Evolutionary conservation across 1,284 basidiomycete genomes (phyloP).

Genomic region (Testicularia cyperi): DNA sequence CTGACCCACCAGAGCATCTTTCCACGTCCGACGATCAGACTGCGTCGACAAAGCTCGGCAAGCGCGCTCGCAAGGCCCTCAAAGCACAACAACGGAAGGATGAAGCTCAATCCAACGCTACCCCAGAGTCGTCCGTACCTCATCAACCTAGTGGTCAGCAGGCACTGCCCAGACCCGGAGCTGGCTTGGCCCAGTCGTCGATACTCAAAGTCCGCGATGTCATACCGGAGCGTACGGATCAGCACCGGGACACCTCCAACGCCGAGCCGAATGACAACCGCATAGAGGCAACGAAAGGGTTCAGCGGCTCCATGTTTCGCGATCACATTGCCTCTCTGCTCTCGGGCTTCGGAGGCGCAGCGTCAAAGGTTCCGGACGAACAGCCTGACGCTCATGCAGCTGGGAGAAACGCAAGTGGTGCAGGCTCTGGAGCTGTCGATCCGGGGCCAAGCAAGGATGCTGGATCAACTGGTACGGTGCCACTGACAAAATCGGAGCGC

Average conservation of each 20-base stretch:
- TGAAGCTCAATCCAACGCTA: background rate
- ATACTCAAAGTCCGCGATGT: conserved; percentile 19
- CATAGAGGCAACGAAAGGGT: conserved; percentile 7
- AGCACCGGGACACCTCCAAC: background rate
- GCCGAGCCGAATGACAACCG: background rate
- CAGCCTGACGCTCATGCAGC: background rate
- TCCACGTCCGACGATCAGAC: too few species aligned
- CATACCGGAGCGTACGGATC: background rate
- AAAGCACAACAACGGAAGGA: conserved; percentile 12
- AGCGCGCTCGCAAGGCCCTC: conserved; percentile 19
- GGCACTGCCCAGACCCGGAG: too few species aligned
- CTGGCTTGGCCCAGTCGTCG: too few species aligned
- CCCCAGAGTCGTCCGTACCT: too few species aligned
- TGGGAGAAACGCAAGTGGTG: too few species aligned
- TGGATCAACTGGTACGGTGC: background rate
- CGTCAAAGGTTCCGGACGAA: background rate
- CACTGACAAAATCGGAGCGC: conserved; percentile 26
- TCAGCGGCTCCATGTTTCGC: conserved; percentile 16
- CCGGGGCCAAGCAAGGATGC: background rate
- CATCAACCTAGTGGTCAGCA: too few species aligned
- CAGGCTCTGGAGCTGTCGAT: too few species aligned
- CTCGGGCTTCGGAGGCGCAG: conserved; percentile 3
- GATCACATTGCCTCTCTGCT: conserved; percentile 19
- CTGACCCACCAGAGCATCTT: too few species aligned
- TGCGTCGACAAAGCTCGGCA: conserved; percentile 21